A percentile compares a stretch with the other conserved stretches of the same genome.
Evolutionary conservation across 108 stramenopile genomes (phyloP).

Genomic region (Chaetoceros muelleri): DNA sequence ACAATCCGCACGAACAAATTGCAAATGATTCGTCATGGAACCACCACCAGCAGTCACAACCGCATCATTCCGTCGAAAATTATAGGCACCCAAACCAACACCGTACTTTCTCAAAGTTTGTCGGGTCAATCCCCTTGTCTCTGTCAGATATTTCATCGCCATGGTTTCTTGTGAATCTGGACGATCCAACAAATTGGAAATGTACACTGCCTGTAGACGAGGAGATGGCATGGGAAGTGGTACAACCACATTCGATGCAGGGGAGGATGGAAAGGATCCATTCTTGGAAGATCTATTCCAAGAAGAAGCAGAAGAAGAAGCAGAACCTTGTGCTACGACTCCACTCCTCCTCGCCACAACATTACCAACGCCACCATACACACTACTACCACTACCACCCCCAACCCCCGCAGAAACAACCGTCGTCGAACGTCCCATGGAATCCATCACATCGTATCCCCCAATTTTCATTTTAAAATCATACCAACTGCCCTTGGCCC

Average conservation of each 20-base stretch:
- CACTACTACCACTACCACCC: constrained; percentile 1
- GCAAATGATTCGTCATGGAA: constrained; percentile 8
- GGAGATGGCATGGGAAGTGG: constrained; percentile 53
- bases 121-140: constrained; percentile 46
- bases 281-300: no score
- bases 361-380: neutral
- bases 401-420: neutral
- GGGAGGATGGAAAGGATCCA: constrained; percentile 7
- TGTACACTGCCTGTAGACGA: constrained; percentile 37
- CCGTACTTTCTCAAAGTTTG: constrained; percentile 79
- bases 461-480: constrained; percentile 74
- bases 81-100: constrained; percentile 70
- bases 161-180: constrained; percentile 11
- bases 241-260: constrained; percentile 3
- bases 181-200: constrained; percentile 34
- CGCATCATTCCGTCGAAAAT: constrained; percentile 32
- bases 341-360: neutral
- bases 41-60: constrained; percentile 1
- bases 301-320: no score
- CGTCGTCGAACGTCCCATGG: neutral
- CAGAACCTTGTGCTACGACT: neutral
- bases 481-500: constrained; percentile 80
- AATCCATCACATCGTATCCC: constrained; percentile 24
- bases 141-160: constrained; percentile 43
- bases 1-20: constrained; percentile 48